Evolutionary conservation across 768 basidiomycete genomes (phyloP).

Genomic region (Russula lepida): DNA sequence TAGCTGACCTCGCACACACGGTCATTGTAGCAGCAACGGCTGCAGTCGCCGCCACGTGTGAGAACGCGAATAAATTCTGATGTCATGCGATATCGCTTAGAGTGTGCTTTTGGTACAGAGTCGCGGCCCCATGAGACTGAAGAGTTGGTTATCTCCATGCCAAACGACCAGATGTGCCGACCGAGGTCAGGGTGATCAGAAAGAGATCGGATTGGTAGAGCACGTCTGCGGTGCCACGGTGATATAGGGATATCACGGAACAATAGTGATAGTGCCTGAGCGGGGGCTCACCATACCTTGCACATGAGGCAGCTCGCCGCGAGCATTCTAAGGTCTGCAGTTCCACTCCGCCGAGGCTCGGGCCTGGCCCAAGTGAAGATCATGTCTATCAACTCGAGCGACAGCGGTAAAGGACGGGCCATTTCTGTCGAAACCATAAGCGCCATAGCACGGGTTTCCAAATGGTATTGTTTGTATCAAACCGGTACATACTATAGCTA

Average conservation of each 20-base stretch:
- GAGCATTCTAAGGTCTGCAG: constrained; percentile 5
- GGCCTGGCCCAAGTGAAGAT: constrained; percentile 11
- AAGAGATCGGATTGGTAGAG: constrained; percentile 1
- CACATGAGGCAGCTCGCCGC: constrained; percentile 9
- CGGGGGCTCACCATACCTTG: constrained; percentile 8
- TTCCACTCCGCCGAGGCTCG: not conserved
- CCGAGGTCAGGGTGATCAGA: constrained; percentile 6
- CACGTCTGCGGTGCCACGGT: constrained; percentile 1
- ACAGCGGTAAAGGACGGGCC: not conserved
- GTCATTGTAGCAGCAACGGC: not conserved
- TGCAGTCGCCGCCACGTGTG: not conserved
- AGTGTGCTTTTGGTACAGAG: not conserved
- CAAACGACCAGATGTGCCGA: constrained; percentile 12
- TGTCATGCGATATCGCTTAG: not conserved
- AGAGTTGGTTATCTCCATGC: constrained; percentile 9
- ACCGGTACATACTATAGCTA: too few species aligned
- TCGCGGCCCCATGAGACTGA: constrained; percentile 9
- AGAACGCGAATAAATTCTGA: constrained; percentile 13
- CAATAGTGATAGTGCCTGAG: constrained; percentile 7
- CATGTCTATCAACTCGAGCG: constrained; percentile 14
- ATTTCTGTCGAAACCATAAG: not conserved
- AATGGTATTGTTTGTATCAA: too few species aligned
- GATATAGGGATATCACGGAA: constrained; percentile 15
- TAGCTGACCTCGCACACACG: not conserved
- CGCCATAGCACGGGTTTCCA: not conserved